Evolutionary conservation across 1,139 yeast species (phyloP).

Genomic region (Kodamaea ohmeri): DNA sequence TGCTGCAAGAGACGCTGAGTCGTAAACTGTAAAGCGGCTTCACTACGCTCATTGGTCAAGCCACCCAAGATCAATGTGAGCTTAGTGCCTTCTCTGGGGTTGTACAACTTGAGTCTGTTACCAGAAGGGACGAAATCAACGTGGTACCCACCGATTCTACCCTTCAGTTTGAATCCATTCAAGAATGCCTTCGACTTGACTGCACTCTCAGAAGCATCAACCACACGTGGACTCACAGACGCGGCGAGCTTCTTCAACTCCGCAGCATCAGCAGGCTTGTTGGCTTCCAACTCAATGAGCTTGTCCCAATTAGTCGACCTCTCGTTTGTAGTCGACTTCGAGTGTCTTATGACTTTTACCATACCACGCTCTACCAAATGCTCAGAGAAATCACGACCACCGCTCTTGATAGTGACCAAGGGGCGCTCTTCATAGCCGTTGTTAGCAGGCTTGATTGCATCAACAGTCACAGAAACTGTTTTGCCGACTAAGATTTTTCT

Average conservation of each 20-base stretch:
- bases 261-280: conserved; percentile 17
- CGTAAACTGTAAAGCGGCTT: conserved; percentile 55
- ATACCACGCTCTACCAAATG: conserved; percentile 61
- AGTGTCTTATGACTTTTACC: conserved; percentile 78
- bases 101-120: conserved; percentile 61
- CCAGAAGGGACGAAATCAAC: conserved; percentile 72
- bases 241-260: conserved; percentile 53
- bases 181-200: conserved; percentile 73
- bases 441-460: conserved; percentile 64
- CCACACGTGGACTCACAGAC: conserved; percentile 65
- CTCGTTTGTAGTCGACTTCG: conserved; percentile 65
- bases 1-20: conserved; percentile 63
- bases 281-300: conserved; percentile 63
- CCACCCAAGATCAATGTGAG: conserved; percentile 78
- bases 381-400: conserved; percentile 57
- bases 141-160: conserved; percentile 52
- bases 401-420: conserved; percentile 53
- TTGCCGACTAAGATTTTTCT: conserved; percentile 61
- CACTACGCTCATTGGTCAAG: conserved; percentile 52
- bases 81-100: conserved; percentile 71
- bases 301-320: conserved; percentile 78
- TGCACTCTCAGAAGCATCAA: conserved; percentile 76
- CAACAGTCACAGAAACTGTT: conserved; percentile 48
- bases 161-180: conserved; percentile 66
- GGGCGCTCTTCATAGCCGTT: conserved; percentile 61